phyloP scores from a whole-genome alignment of 306 rosid species.

The Urtica urens region DNA sequence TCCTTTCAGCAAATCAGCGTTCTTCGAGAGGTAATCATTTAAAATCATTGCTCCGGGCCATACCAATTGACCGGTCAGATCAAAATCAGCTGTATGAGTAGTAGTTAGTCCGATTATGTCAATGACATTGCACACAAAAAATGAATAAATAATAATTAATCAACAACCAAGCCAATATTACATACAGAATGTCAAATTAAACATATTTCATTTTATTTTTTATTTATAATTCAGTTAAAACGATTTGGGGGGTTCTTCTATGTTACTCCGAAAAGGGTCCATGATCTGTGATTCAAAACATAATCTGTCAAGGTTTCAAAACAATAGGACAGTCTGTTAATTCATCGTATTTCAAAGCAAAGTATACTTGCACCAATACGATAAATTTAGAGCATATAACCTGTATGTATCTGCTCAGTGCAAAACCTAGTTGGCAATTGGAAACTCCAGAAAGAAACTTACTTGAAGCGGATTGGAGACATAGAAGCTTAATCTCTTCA shows the following conservation, averaged over 20 bases:
- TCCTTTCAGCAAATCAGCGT: constrained; percentile 48
- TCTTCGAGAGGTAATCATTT: constrained; percentile 68
- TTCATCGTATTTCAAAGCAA: too few relatives aligned
- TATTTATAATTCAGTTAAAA: too few relatives aligned
- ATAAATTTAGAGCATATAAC: not conserved
- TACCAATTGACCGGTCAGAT: constrained; percentile 87
- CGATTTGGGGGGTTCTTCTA: not conserved
- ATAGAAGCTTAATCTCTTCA: constrained; percentile 53
- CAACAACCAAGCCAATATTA: not conserved
- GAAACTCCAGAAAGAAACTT: constrained; percentile 15
- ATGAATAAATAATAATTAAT: not conserved
- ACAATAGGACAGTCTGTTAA: too few relatives aligned
- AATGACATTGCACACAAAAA: not conserved
- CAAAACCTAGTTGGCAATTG: not conserved
- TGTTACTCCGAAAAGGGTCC: not conserved
- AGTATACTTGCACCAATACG: too few relatives aligned
- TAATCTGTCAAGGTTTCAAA: too few relatives aligned
- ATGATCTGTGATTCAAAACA: not conserved
- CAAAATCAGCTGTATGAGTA: constrained; percentile 73
- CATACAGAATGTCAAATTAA: too few relatives aligned
- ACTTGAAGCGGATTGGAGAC: constrained; percentile 88
- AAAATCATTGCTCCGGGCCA: constrained; percentile 96
- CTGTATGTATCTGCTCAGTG: not conserved
- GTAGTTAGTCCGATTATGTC: constrained; percentile 21
- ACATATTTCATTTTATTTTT: too few relatives aligned